phyloP scores from a whole-genome alignment of 2,329 filamentous ascomycete genomes.

The Cladobotryum mycophilum region DNA sequence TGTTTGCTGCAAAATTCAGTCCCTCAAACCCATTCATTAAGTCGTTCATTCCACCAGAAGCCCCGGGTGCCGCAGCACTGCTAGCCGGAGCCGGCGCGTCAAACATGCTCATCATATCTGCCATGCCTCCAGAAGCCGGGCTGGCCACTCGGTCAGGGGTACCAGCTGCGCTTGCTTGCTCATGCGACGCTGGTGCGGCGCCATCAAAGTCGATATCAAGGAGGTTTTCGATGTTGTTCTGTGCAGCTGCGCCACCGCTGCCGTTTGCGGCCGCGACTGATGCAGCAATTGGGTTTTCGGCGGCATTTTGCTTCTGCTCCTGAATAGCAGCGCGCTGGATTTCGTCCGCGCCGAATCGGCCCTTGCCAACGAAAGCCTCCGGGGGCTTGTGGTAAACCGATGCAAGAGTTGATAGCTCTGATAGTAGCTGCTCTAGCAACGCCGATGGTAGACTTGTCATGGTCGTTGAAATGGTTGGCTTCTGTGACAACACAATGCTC shows the following conservation, averaged over 20 bases:
- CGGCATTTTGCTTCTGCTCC: constrained; percentile 86
- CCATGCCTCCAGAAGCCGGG: constrained; percentile 50
- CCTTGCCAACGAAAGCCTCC: constrained; percentile 95
- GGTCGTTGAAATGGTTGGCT: constrained; percentile 88
- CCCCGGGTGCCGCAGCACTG: constrained; percentile 30
- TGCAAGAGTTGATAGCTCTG: constrained; percentile 86
- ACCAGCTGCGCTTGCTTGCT: constrained; percentile 47
- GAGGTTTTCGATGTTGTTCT: constrained; percentile 86
- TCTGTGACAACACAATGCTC: constrained; percentile 87
- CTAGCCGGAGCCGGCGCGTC: constrained; percentile 56
- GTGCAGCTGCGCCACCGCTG: constrained; percentile 44
- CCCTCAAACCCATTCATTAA: constrained; percentile 84
- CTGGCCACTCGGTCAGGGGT: constrained; percentile 66
- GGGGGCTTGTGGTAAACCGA: constrained; percentile 98
- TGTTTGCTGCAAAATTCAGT: constrained; percentile 63
- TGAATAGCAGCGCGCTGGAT: constrained; percentile 95
- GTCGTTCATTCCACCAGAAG: constrained; percentile 66
- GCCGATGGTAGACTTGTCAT: constrained; percentile 81
- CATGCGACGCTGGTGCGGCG: constrained; percentile 79
- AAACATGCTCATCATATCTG: constrained; percentile 64
- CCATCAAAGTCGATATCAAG: constrained; percentile 96
- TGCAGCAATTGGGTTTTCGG: constrained; percentile 89
- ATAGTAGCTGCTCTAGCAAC: constrained; percentile 82
- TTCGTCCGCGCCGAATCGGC: constrained; percentile 85
- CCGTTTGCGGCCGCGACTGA: constrained; percentile 66